These are phyloP conservation scores for Talaromyces atroroseus DNA, from an alignment of 2,329 filamentous ascomycete species.

Conservation along the genomic window DNA sequence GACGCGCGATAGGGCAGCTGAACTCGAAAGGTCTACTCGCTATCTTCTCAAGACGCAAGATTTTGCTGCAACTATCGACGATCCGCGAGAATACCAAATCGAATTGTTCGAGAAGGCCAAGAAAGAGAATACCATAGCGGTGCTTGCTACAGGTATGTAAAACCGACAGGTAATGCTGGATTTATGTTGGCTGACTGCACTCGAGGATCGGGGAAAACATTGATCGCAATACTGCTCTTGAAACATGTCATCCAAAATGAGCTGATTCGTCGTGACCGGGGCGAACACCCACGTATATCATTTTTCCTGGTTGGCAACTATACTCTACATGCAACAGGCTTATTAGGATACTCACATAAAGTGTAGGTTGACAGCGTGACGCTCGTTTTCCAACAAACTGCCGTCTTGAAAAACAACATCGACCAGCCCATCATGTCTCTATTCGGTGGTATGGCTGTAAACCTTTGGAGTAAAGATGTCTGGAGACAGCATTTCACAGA, in stretches of 20 bases:
- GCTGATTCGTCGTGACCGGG: constrained; percentile 60
- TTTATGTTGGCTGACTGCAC: constrained; percentile 1
- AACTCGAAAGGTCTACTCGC: constrained; percentile 50
- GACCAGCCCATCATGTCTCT: constrained; percentile 68
- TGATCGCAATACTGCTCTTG: constrained; percentile 86
- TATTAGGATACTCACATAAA: constrained; percentile 16
- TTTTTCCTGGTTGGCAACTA: constrained; percentile 67
- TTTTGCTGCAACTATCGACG: constrained; percentile 59
- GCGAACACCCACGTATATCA: constrained; percentile 59
- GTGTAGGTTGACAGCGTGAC: constrained; percentile 74
- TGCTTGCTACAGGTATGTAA: constrained; percentile 64
- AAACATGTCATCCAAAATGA: constrained; percentile 72
- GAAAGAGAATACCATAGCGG: constrained; percentile 78
- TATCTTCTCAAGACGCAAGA: constrained; percentile 51
- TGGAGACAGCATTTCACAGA: constrained; percentile 56
- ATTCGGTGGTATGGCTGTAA: constrained; percentile 62
- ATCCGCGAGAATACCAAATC: constrained; percentile 82
- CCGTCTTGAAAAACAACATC: constrained; percentile 74
- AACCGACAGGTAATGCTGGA: neutral
- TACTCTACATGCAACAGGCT: neutral
- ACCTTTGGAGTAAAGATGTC: constrained; percentile 55
- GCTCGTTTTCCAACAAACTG: constrained; percentile 82
- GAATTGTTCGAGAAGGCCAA: constrained; percentile 89
- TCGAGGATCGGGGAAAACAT: constrained; percentile 80
- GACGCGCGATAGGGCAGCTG: constrained; percentile 22